Evolutionary conservation across 257 asterid genomes (phyloP), one percentile per base, ranked within the genome.

Genomic region (Solanum pinnatisectum): DNA sequence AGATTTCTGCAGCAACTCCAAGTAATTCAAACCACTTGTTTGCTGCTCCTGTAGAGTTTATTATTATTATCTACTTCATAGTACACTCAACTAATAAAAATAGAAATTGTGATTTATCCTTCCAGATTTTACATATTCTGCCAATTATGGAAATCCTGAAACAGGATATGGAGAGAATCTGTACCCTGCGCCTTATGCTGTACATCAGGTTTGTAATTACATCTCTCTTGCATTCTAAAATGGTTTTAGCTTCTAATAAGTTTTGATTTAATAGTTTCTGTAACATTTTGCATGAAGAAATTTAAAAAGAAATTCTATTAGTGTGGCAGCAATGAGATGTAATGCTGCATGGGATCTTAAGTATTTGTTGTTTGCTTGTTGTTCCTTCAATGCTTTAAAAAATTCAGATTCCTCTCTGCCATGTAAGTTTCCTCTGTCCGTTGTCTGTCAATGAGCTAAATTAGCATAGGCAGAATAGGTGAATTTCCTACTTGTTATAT

Each of bases 81-180:
- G 87, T 44, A 22, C 44, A 27, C 14, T 35, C 33, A 65, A 32
- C 49, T 36, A 42, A 84, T 35, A 27, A 18, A 35, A 32, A n/a
- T 22, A 10, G n/a, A 39, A 67, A 22, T 77, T 65, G 49, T 6
- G 52, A 74, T 20, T 35, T 68, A 68, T 65, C 65, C 60, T 84
- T 88, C 83, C 92, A 93, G 97, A 90, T 91, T 88, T 91, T 78
- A 94, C 88, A 39, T 91, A 90, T 89, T 86, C 93, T 36, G 79
- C 89, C 39, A 92, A 88, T 40, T 90, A 88, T 88, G 87, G 83
- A 83, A 89, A 78, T 85, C 87, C 90, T 84, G 94, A 90, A 63
- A 91, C 90, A 83, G 93, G 91, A 89, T 92, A 91, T 89, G 90
- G 93, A 60, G 93, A 89, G 87, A 90, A 87, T 83, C 33, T 88